A percentile compares a stretch with the other conserved stretches of the same genome.
Evolutionary conservation across 352 stramenopile genomes (phyloP).

Genomic region (Halophytophthora polymorphica): DNA sequence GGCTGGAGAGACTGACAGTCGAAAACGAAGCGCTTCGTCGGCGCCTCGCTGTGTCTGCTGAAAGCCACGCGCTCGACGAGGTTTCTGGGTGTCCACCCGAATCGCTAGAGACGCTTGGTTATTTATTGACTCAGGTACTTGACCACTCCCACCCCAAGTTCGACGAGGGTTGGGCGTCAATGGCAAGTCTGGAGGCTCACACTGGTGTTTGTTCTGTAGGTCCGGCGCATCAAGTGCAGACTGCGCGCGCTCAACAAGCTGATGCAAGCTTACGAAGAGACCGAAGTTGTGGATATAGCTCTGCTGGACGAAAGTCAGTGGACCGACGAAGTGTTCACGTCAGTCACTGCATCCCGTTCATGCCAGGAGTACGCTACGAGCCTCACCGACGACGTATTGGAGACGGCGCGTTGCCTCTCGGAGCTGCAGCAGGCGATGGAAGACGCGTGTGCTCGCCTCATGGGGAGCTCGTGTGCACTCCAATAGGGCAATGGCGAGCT

Average conservation of each 20-base stretch:
- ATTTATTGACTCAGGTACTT: conserved; percentile 22
- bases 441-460: conserved; percentile 34
- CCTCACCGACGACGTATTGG: conserved; percentile 16
- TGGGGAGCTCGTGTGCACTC: conserved; percentile 39
- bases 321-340: conserved; percentile 2
- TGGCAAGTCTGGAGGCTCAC: conserved; percentile 2
- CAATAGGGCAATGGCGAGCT: conserved; percentile 16
- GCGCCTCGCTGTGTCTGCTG: conserved; percentile 9
- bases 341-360: conserved; percentile 7
- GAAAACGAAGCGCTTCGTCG: conserved; percentile 23
- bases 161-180: neutral
- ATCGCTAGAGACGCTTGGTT: conserved; percentile 5
- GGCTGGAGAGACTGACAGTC: conserved; percentile 6
- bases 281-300: conserved; percentile 31
- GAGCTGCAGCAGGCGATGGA: conserved; percentile 40
- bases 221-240: conserved; percentile 22
- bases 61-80: neutral
- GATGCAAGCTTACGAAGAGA: conserved; percentile 31
- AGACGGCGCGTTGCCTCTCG: conserved; percentile 15
- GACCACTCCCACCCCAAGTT: too few species aligned
- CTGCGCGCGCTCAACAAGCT: conserved; percentile 28
- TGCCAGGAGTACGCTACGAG: conserved; percentile 9
- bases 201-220: conserved; percentile 10
- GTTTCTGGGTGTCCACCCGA: conserved; percentile 7
- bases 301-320: conserved; percentile 20